Evolutionary conservation across 2,329 filamentous ascomycete genomes (phyloP).

Genomic region (Podosphaera xanthii): DNA sequence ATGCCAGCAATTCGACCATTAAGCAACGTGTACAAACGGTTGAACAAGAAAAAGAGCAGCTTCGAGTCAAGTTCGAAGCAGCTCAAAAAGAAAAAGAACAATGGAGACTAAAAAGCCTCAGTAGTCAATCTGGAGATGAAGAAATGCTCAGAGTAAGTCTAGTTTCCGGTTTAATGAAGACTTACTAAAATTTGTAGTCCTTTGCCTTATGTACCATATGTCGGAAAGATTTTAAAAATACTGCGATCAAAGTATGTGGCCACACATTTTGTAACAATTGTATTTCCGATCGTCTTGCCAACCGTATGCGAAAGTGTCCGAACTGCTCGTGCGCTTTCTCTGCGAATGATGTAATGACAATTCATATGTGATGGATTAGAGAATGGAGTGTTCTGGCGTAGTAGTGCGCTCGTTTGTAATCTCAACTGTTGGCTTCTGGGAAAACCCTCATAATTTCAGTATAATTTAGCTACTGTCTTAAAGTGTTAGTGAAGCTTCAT

Average conservation of each 20-base stretch:
- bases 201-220: slow-evolving; percentile 82
- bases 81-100: slow-evolving; percentile 62
- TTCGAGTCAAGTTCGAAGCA: slow-evolving; percentile 56
- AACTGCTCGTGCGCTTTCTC: slow-evolving; percentile 86
- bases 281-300: slow-evolving; percentile 69
- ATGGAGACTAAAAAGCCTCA: slow-evolving; percentile 64
- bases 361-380: slow-evolving; percentile 24
- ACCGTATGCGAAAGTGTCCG: slow-evolving; percentile 84
- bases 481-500: too few species aligned
- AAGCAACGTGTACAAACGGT: slow-evolving; percentile 35
- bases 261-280: slow-evolving; percentile 86
- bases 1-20: slow-evolving; percentile 30
- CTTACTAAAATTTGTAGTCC: slow-evolving; percentile 26
- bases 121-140: slow-evolving; percentile 61
- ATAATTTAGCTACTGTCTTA: too few species aligned
- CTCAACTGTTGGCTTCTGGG: neutral
- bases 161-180: slow-evolving; percentile 7
- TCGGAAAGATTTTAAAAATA: slow-evolving; percentile 83
- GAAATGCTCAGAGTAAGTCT: slow-evolving; percentile 63
- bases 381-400: too few species aligned
- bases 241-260: slow-evolving; percentile 76
- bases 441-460: neutral
- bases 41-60: slow-evolving; percentile 57
- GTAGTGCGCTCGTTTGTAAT: neutral
- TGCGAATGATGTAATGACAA: slow-evolving; percentile 66